Percentiles rank a stretch among this genome's conserved stretches.
Conservation (phyloP, 306 rosid genomes). For the Parietaria judaica region DNA sequence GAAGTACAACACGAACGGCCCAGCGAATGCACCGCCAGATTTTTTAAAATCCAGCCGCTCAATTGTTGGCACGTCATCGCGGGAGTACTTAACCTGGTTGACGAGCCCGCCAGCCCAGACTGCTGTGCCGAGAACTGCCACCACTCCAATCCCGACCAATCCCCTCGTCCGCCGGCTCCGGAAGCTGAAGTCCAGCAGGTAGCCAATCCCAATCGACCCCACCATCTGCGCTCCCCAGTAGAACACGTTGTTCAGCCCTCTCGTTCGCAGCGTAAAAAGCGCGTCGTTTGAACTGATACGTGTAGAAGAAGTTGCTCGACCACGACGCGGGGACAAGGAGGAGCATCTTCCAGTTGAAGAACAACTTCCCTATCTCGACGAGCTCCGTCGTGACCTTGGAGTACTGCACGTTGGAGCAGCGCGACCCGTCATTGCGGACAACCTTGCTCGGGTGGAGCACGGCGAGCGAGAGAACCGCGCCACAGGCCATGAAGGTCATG, state of each 20-base stretch:
- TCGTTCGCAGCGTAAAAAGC: slow-evolving; percentile 67
- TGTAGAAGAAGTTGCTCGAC: slow-evolving; percentile 77
- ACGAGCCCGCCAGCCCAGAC: slow-evolving; percentile 86
- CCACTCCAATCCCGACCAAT: slow-evolving; percentile 45
- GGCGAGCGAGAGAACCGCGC: slow-evolving; percentile 43
- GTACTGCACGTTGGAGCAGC: slow-evolving; percentile 54
- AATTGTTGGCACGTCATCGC: neutral
- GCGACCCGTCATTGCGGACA: slow-evolving; percentile 60
- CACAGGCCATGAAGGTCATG: slow-evolving; percentile 69
- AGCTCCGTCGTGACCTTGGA: slow-evolving; percentile 43
- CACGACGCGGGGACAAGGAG: slow-evolving; percentile 75
- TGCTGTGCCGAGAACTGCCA: slow-evolving; percentile 43
- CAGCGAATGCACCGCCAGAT: slow-evolving; percentile 44
- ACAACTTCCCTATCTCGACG: slow-evolving; percentile 44
- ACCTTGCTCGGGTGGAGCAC: slow-evolving; percentile 59
- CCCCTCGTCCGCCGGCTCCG: slow-evolving; percentile 73
- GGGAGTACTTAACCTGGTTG: slow-evolving; percentile 45
- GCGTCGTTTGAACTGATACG: slow-evolving; percentile 66
- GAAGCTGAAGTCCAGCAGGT: slow-evolving; percentile 75
- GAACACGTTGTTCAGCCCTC: slow-evolving; percentile 80
- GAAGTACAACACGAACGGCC: slow-evolving; percentile 79
- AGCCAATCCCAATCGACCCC: slow-evolving; percentile 74
- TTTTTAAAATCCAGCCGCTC: slow-evolving; percentile 58
- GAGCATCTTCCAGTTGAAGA: slow-evolving; percentile 73
- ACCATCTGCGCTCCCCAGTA: slow-evolving; percentile 97